Percentiles rank a stretch among this genome's conserved stretches.
phyloP scores from a whole-genome alignment of 345 rosid genomes.

The Populus nigra region DNA sequence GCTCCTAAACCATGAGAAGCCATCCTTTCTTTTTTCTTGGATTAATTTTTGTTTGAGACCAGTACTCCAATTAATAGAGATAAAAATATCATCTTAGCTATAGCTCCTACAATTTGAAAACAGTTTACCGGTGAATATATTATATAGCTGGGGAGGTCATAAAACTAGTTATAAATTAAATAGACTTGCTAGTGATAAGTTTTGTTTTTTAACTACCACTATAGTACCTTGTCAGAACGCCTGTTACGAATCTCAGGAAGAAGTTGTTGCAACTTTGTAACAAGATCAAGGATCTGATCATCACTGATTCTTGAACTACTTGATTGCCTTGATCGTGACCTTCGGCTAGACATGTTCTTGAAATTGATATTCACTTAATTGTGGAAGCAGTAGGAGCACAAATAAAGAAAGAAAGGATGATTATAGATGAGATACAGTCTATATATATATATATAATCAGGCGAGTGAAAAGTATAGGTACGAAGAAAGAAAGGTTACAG shows the following conservation, averaged over 20 bases:
- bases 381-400: background rate
- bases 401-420: too few species aligned
- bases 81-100: background rate
- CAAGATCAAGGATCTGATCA: constrained; percentile 91
- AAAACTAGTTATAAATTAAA: too few species aligned
- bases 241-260: constrained; percentile 72
- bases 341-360: constrained; percentile 70
- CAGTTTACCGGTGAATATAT: background rate
- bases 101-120: background rate
- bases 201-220: background rate
- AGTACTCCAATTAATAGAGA: background rate
- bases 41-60: background rate
- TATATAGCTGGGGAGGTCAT: background rate
- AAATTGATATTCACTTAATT: background rate
- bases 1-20: background rate
- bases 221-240: constrained; percentile 61
- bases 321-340: constrained; percentile 68
- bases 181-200: background rate
- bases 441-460: background rate
- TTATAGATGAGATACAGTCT: background rate
- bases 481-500: background rate
- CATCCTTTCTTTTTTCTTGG: background rate
- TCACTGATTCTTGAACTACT: constrained; percentile 71
- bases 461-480: background rate
- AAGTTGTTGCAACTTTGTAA: constrained; percentile 77